These are phyloP conservation scores for Monilinia fructigena DNA, from an alignment of 2,329 filamentous ascomycete species.

Conservation along the genomic window DNA sequence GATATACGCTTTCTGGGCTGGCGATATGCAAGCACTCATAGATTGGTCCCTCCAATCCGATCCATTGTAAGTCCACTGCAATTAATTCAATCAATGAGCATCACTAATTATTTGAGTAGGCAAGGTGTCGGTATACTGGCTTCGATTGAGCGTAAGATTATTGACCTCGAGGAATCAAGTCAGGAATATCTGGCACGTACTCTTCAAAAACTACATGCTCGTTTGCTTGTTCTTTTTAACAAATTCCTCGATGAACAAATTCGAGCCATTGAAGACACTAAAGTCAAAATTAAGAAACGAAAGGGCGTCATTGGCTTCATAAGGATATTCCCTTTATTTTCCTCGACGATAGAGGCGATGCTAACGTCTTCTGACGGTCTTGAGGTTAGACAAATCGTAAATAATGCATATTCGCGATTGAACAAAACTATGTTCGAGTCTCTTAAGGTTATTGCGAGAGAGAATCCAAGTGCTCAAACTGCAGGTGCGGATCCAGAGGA, in stretches of 20 bases:
- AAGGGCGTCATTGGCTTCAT: conserved; percentile 96
- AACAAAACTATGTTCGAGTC: conserved; percentile 97
- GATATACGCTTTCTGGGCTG: conserved; percentile 78
- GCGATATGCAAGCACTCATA: conserved; percentile 74
- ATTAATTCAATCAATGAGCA: neutral
- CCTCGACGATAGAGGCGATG: conserved; percentile 80
- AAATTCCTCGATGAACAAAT: conserved; percentile 95
- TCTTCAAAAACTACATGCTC: conserved; percentile 75
- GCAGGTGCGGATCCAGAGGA: conserved; percentile 69
- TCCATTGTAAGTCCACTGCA: conserved; percentile 65
- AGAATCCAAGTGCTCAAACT: conserved; percentile 55
- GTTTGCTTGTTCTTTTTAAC: conserved; percentile 72
- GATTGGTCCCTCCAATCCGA: conserved; percentile 81
- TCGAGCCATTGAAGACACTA: conserved; percentile 93
- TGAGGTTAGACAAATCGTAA: conserved; percentile 73
- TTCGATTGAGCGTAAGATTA: conserved; percentile 74
- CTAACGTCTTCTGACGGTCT: conserved; percentile 60
- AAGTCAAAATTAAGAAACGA: conserved; percentile 98
- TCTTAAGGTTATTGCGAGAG: conserved; percentile 85
- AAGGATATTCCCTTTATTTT: conserved; percentile 86
- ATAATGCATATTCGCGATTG: conserved; percentile 83
- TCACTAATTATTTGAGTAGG: conserved; percentile 45
- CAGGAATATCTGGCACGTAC: conserved; percentile 85
- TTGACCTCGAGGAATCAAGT: conserved; percentile 81
- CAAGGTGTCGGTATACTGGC: conserved; percentile 88